Percentiles rank a stretch among this genome's conserved stretches.
phyloP scores from a whole-genome alignment of 441 rosid genomes.

The Syzygium syzygioides region DNA sequence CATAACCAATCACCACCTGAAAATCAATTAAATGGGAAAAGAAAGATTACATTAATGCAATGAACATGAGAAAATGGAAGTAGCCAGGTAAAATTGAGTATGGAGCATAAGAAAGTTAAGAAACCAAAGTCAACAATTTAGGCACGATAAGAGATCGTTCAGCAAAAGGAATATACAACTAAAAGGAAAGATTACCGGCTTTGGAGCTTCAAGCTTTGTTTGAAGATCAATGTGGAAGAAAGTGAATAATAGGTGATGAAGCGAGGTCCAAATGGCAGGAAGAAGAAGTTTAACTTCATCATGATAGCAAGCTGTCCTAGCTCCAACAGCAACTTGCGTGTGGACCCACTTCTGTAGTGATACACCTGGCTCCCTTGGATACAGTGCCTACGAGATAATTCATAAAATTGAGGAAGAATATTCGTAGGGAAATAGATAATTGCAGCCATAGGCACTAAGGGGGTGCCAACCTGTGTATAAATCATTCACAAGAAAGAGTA shows the following conservation, averaged over 20 bases:
- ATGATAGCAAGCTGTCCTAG: slow-evolving; percentile 87
- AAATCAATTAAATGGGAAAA: slow-evolving; percentile 8
- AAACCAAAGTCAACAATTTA: not conserved
- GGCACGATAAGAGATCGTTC: not conserved
- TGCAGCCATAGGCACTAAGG: not conserved
- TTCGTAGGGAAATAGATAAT: slow-evolving; percentile 1
- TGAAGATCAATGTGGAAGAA: slow-evolving; percentile 98
- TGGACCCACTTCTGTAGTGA: slow-evolving; percentile 84
- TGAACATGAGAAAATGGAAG: not conserved
- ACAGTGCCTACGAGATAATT: slow-evolving; percentile 62
- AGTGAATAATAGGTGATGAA: slow-evolving; percentile 94
- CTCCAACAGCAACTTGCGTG: slow-evolving; percentile 90
- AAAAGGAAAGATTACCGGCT: slow-evolving; percentile 60
- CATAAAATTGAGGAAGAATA: slow-evolving; percentile 8
- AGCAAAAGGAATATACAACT: not conserved
- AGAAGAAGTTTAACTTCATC: slow-evolving; percentile 94
- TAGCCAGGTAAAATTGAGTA: not conserved
- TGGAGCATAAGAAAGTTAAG: not conserved
- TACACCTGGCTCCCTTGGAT: slow-evolving; percentile 82
- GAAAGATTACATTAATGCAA: not conserved
- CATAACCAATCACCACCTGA: slow-evolving; percentile 94
- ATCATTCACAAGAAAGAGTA: not conserved
- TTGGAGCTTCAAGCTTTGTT: slow-evolving; percentile 97
- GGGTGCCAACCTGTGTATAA: not conserved
- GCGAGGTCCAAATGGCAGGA: slow-evolving; percentile 92